Base-by-base conservation (phyloP, 2,329 filamentous ascomycete species). In the Alternaria sp. region DNA sequence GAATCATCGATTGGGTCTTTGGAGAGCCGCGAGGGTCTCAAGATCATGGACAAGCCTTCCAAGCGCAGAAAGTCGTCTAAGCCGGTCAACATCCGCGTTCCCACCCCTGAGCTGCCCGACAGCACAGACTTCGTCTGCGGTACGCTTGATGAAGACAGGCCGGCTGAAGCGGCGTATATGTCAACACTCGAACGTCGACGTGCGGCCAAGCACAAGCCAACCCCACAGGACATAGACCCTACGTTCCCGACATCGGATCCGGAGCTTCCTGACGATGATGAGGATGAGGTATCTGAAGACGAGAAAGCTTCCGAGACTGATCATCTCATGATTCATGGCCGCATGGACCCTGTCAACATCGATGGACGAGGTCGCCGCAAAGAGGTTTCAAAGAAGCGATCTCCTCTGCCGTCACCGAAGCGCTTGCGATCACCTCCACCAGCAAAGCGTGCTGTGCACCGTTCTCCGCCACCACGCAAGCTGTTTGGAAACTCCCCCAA, bases 91-190 rank as follows among this genome's bases (percentile, higher is more conserved):
- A 88, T 90, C 69, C 90, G 90, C 21, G 86, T 88, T 43, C 74
- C 77, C 17, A 92, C 91, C 1, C 92, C 93, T 3, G 93, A 97
- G 76, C 85, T 99, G 11, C 96, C 96, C 1, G 96, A 99, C 79
- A 97, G 94, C 80, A 98, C 96, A 13, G 96, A 99, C 79, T 99
- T 99, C 70, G 96, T 99, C n/a, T 98, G 96, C 75, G 96, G 96
- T 62, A 99, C 96, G 1, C 85, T 99, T 19, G 96, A 99, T 69
- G 96, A 99, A 80, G 96, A 99, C 75, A 90, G 93, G 47, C 93
- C 93, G 3, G 82, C 98, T n/a, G 96, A 99, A 78, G 93, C 94
- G 70, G 95, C 93, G 1, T 99, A 97, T 79, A 87, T 97, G 59
- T 92, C 92, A 3, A 93, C 91, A 72, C 86, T 96, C 61, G 91